Conservation (phyloP, 345 rosid species). For the Firmiana major region DNA sequence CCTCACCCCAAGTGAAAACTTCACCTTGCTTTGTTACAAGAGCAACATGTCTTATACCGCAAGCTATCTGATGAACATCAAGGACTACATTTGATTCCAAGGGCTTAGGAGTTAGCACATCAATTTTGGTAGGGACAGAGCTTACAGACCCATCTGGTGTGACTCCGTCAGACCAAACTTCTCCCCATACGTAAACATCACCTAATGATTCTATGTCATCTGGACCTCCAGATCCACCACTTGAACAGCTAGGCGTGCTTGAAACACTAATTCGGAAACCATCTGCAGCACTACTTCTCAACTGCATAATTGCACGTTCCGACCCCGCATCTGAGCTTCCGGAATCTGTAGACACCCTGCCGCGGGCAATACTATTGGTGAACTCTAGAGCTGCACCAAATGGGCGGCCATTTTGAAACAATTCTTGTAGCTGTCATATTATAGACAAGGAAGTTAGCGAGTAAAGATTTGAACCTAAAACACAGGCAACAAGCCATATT, state of each 20-base stretch:
- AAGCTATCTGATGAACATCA: constrained; percentile 94
- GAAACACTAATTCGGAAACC: constrained; percentile 92
- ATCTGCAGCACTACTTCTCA: constrained; percentile 79
- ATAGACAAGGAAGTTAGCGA: constrained; percentile 4
- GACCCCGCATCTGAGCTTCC: constrained; percentile 77
- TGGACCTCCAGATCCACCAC: constrained; percentile 87
- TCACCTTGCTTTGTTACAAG: constrained; percentile 97
- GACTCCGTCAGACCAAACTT: constrained; percentile 73
- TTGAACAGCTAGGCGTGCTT: constrained; percentile 91
- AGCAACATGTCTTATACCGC: constrained; percentile 75
- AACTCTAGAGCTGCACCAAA: constrained; percentile 51
- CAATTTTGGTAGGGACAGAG: constrained; percentile 40
- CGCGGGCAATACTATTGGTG: constrained; percentile 33
- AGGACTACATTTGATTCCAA: constrained; percentile 89
- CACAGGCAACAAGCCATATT: constrained; percentile 1
- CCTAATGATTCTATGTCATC: constrained; percentile 98
- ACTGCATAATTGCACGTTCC: constrained; percentile 82
- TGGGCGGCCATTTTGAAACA: constrained; percentile 41
- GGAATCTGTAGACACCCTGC: constrained; percentile 61
- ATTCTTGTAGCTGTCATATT: constrained; percentile 50
- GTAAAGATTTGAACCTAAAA: constrained; percentile 1
- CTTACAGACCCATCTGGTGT: constrained; percentile 42
- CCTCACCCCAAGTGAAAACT: constrained; percentile 98
- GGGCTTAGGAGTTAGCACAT: constrained; percentile 71
- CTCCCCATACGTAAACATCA: constrained; percentile 96